Base-by-base conservation (phyloP, 2,329 filamentous ascomycete species). In the Venturia carpophila region DNA sequence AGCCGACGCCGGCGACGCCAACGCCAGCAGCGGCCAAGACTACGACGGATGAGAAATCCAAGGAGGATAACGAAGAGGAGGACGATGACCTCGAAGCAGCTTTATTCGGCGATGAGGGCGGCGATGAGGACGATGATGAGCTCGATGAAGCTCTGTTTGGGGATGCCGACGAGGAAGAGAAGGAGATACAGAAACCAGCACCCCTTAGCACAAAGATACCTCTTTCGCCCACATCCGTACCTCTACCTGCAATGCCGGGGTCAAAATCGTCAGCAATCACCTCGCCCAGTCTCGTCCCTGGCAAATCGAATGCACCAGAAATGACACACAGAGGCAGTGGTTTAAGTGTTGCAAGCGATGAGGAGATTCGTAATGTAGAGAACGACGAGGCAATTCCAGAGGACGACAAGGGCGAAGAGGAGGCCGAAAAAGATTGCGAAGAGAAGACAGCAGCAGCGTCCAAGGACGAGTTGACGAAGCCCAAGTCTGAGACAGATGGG, bases 281-380 rank as follows among this genome's bases (percentile, higher is more conserved):
- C 37, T 47, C 64, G n/a, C 39, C 52, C 37, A 45, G 49, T 19
- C 27, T 63, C 21, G 27, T 47, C 19, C 60, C 61, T 42, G 65
- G 64, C 11, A 24, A 62, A 19, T 63, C 37, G 21, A 43, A 66
- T 21, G 34, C 41, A 27, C 37, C 62, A 37, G 10, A 42, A 56
- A 64, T 67, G 55, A 66, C 49, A 43, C 70, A 72, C 67, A 70
- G 69, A 43, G 71, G 71, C 3, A 68, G 69, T 30, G 69, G 67
- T 39, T 66, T 75, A 11, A 69, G 68, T 49, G 63, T 58, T 13
- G 71, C 69, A 34, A 69, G 68, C 27, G 63, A 70, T 56, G 72
- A 73, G 49, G 72, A 72, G 63, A 71, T 73, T 43, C 74, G 73
- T 68, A 65, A 69, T 62, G 66, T 72, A n/a, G 75, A 75, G 67